phyloP scores from a whole-genome alignment of 2,329 filamentous ascomycete species.

The Aureobasidium sp. region DNA sequence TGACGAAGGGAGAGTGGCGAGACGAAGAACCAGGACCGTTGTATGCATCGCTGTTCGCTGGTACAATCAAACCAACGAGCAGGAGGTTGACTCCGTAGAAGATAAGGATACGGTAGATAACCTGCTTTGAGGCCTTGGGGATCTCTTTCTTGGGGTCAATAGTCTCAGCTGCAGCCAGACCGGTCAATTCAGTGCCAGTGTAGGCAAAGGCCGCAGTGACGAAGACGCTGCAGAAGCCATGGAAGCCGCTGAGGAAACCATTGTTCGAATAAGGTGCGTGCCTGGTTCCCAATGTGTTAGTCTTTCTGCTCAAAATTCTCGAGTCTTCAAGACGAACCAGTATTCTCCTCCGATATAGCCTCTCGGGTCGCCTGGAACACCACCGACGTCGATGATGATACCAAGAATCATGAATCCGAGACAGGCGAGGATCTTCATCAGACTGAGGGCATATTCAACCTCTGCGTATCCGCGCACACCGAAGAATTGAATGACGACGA shows the following conservation, averaged over 20 bases:
- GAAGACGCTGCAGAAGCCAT: slow-evolving; percentile 55
- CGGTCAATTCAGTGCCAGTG: slow-evolving; percentile 49
- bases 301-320: slow-evolving; percentile 28
- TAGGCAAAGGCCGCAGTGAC: slow-evolving; percentile 58
- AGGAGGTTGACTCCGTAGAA: slow-evolving; percentile 18
- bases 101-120: slow-evolving; percentile 17
- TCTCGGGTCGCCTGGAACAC: slow-evolving; percentile 43
- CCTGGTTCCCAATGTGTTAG: neutral
- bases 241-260: slow-evolving; percentile 48
- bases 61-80: slow-evolving; percentile 16
- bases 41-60: slow-evolving; percentile 18
- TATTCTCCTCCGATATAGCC: slow-evolving; percentile 55
- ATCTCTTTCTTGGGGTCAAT: slow-evolving; percentile 36
- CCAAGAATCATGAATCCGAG: slow-evolving; percentile 57
- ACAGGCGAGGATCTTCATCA: slow-evolving; percentile 35
- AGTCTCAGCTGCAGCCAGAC: slow-evolving; percentile 41
- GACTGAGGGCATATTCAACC: slow-evolving; percentile 27
- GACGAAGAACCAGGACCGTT: slow-evolving; percentile 24
- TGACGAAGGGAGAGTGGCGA: slow-evolving; percentile 53
- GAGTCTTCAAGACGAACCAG: slow-evolving; percentile 35
- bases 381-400: slow-evolving; percentile 51
- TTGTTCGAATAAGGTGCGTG: too few relatives aligned
- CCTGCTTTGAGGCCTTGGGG: slow-evolving; percentile 16
- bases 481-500: slow-evolving; percentile 26
- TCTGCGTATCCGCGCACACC: slow-evolving; percentile 29